Percentiles rank a stretch among this genome's conserved stretches.
Conservation (phyloP, 768 basidiomycete species). For the Solioccasus polychromus region DNA sequence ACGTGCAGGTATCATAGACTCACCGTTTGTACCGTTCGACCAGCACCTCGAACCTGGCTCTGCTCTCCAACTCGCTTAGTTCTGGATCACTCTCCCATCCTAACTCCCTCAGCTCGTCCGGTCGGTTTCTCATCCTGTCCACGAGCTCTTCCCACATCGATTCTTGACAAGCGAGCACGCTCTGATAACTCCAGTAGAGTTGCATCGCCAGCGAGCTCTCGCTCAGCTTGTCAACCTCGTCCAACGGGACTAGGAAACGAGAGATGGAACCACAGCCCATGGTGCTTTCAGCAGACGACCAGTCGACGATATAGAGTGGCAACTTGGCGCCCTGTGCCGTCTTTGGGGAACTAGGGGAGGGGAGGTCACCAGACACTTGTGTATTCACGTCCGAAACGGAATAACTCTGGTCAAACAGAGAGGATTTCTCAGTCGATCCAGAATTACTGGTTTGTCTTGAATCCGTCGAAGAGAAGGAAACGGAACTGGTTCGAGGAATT, state of each 20-base stretch:
- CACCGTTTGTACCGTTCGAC: slow-evolving; percentile 57
- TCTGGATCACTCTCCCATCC: slow-evolving; percentile 75
- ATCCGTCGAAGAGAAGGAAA: slow-evolving; percentile 52
- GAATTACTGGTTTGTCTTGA: slow-evolving; percentile 35
- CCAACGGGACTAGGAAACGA: slow-evolving; percentile 37
- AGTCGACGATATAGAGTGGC: slow-evolving; percentile 45
- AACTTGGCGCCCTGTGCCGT: slow-evolving; percentile 12
- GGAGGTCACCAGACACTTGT: slow-evolving; percentile 16
- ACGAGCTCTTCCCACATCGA: slow-evolving; percentile 77
- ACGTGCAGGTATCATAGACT: slow-evolving; percentile 18
- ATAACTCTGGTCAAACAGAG: slow-evolving; percentile 28
- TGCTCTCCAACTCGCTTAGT: slow-evolving; percentile 51
- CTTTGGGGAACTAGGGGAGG: slow-evolving; percentile 18
- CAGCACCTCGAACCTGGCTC: slow-evolving; percentile 58
- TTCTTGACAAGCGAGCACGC: slow-evolving; percentile 64
- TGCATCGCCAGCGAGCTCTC: slow-evolving; percentile 71
- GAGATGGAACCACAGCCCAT: slow-evolving; percentile 31
- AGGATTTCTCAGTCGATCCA: slow-evolving; percentile 32
- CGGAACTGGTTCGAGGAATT: slow-evolving; percentile 39
- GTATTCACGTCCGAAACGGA: slow-evolving; percentile 28
- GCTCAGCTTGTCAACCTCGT: slow-evolving; percentile 44
- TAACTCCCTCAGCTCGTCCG: slow-evolving; percentile 48
- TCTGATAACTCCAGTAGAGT: slow-evolving; percentile 59
- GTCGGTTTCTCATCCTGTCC: slow-evolving; percentile 57
- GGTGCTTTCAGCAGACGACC: slow-evolving; percentile 44